Conservation (phyloP, 108 stramenopile species). For the Nitzschia sp. region DNA sequence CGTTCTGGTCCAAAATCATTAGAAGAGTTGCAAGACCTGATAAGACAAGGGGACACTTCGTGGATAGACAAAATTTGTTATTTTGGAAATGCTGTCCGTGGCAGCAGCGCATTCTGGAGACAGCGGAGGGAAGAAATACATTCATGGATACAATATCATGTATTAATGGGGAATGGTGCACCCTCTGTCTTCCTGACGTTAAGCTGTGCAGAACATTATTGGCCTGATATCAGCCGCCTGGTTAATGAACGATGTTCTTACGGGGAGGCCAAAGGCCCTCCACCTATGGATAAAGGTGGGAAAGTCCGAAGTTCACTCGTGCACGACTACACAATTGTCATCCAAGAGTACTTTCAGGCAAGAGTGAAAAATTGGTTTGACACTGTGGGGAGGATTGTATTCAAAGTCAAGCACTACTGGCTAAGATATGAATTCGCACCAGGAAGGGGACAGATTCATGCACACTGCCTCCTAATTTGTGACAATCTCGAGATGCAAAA, state of each 20-base stretch:
- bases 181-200: not conserved
- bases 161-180: not conserved
- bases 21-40: not conserved
- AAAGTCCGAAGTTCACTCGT: no score
- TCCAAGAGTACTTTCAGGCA: not conserved
- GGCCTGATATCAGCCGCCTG: not conserved
- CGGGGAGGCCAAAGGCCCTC: not conserved
- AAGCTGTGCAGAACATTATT: not conserved
- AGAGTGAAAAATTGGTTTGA: not conserved
- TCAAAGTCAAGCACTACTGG: not conserved
- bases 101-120: not conserved
- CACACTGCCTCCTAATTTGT: not conserved
- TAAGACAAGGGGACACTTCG: not conserved
- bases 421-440: not conserved
- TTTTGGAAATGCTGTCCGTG: not conserved
- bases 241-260: not conserved
- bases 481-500: not conserved
- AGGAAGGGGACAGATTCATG: not conserved
- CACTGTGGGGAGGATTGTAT: not conserved
- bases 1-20: not conserved
- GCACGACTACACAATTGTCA: not conserved
- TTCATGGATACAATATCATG: not conserved
- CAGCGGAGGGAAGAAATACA: not conserved
- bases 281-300: no score
- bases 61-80: not conserved